Base-by-base conservation (phyloP, 495 filamentous ascomycete genomes). In the Jackrogersella multiformis region DNA sequence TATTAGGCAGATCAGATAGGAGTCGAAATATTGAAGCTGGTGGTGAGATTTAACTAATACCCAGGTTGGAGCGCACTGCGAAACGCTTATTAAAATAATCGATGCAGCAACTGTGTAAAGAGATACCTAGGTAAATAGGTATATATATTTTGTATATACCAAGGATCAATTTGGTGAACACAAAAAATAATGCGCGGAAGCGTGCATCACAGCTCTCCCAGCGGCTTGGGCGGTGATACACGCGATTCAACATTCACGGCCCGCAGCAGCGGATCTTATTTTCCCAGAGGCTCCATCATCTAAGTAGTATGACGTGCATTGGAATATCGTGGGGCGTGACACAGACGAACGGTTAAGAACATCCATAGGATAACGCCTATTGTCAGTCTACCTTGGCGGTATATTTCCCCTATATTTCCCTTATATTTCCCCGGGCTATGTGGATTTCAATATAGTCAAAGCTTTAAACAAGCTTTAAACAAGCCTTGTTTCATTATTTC, bases 1-100 rank as follows among this genome's bases (percentile, higher is more conserved):
- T 56, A 60, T 35, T 57, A 45, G 35, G 53, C 28, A 59, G 60
- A 61, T 60, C 49, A 56, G 46, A 65, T 51, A 68, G 53, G 46
- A 21, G 30, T 49, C 18, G 30, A 66, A 21, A 52, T 34, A 56
- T 64, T 44, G 13, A 65, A 24, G 28, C 34, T 18, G 18, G 21
- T 7, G 23, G 36, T 35, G 21, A 26, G 36, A 15, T n/a, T 42
- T 23, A n/a, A 44, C 24, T 18, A 36, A 16, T 8, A 30, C 5
- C 28, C 21, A 30, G 32, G 32, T 21, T 36, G 32, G 20, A 36
- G 18, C n/a, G 4, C 12, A 20, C 32, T 18, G 18, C 7, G 15
- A n/a, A 34, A 18, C 23, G 16, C 35, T 21, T 26, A 10, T 49
- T 13, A 30, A 32, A 49, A 49, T 49, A 49, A 28, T 32, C 32